Base-by-base conservation (phyloP, 2,329 filamentous ascomycete genomes). In the Apiospora arundinis region DNA sequence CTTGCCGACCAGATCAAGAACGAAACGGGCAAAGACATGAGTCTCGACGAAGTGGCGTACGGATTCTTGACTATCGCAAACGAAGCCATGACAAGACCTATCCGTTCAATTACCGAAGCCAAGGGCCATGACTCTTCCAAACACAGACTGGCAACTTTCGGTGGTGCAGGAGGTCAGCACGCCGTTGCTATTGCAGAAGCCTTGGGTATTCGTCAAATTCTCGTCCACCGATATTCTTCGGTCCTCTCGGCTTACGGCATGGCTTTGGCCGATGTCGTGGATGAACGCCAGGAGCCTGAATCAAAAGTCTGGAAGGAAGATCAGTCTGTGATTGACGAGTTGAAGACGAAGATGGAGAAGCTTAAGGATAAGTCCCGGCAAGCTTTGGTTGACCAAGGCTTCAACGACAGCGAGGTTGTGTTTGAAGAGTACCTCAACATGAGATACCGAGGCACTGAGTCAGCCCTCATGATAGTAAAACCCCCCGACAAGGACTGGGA, bases 401-500 rank as follows among this genome's bases (percentile, higher is more conserved):
- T 98, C 78, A 84, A 87, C 1, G 89, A 93, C 60, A 83, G 88
- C 6, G 90, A 93, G 44, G 93, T 97, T 32, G 87, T 91, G 0
- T 97, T 95, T 77, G 95, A 97, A 79, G 93, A 97, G 79, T 98
- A 97, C 78, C 89, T 98, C 71, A 97, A 98, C 79, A 95, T 98
- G 92, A 87, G 95, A 71, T 97, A 97, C 78, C 90, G 94, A 46
- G 95, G 95, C 14, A 97, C 95, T 0, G 95, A 97, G 79, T 97
- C 94, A 9, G 93, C 95, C 0, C 86, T 97, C 56, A 98, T 97
- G 95, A 90, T 97, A 67, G 83, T 96, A 74, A 94, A 92, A 80
- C 94, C 95, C 0, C 87, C 82, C 2, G 49, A 45, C 18, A 60
- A 93, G 32, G 88, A 92, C 11, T 97, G 93, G 93, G 92, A 91